Evolutionary conservation across 106 monocot species (phyloP), one percentile per base, ranked within the genome.

Genomic region (Iris macrosiphon): DNA sequence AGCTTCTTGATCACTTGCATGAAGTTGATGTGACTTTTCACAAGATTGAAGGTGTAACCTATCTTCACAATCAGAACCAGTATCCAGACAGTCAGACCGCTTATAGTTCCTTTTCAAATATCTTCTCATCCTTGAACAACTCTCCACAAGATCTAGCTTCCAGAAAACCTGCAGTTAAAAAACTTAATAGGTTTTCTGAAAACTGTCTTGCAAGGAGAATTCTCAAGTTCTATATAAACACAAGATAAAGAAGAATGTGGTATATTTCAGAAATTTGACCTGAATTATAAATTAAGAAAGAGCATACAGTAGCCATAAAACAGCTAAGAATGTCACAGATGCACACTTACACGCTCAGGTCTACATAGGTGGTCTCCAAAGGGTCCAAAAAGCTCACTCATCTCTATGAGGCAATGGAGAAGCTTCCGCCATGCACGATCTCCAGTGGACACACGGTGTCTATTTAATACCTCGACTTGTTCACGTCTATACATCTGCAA

Each of bases 51-150:
- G 25, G 12, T 72, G 74, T 20, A 63, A 59, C 7, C 55, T 25
- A 21, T 85, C 74, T 57, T 77, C 65, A 65, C 74, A 81, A 59
- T 82, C 70, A 70, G 79, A 76, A 68, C 85, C 81, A 26, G 71
- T 74, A 40, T 82, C 77, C 16, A 80, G 69, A 82, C 83, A 83
- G 20, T 80, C 74, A 63, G 77, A 70, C 34, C 76, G 80, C 42
- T 65, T 80, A 47, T 83, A 91, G 40, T 83, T 78, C 45, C 83
- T 87, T 65, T 86, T 87, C 18, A 91, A 49, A 71, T 51, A 87
- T 71, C 86, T 76, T 84, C 98, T 83, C 91, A 98, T 98, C 67
- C 98, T 76, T 17, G 77, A 83, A 63, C 87, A 83, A 78, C 77
- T 76, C 67, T 91, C 87, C 19, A 66, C 73, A 37, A 75, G 58